A percentile compares a stretch with the other conserved stretches of the same genome.
These are phyloP conservation scores for Xylaria sp. DNA, from an alignment of 2,329 filamentous ascomycete genomes.

Conservation along the genomic window DNA sequence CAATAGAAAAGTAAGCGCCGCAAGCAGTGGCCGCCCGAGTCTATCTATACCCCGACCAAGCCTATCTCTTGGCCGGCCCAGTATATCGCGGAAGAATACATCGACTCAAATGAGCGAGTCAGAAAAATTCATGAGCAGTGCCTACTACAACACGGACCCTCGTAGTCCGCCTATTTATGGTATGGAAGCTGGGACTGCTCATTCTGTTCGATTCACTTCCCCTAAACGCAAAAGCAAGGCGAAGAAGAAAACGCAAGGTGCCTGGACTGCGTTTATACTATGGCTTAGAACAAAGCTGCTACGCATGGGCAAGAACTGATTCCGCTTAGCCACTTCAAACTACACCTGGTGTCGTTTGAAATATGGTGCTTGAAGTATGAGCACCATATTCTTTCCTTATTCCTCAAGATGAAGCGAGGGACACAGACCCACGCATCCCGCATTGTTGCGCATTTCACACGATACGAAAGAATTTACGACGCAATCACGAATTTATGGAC, in stretches of 20 bases:
- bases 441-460: slow-evolving; percentile 15
- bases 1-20: slow-evolving; percentile 46
- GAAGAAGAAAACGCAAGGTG: slow-evolving; percentile 69
- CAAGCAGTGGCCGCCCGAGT: slow-evolving; percentile 48
- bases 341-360: neutral
- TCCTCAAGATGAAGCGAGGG: neutral
- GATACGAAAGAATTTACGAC: slow-evolving; percentile 26
- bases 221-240: slow-evolving; percentile 57
- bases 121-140: slow-evolving; percentile 61
- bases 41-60: slow-evolving; percentile 46
- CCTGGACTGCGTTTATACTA: slow-evolving; percentile 71
- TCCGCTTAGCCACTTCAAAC: neutral
- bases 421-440: neutral
- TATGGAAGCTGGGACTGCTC: slow-evolving; percentile 51
- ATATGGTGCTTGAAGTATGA: neutral
- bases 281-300: slow-evolving; percentile 70
- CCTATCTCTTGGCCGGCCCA: slow-evolving; percentile 41
- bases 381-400: neutral
- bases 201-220: slow-evolving; percentile 57
- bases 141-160: slow-evolving; percentile 57
- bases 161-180: slow-evolving; percentile 46
- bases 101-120: slow-evolving; percentile 39
- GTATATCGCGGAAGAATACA: slow-evolving; percentile 45
- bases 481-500: slow-evolving; percentile 32
- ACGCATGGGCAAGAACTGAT: slow-evolving; percentile 50